Evolutionary conservation across 179 eudicot genomes (phyloP).

Genomic region (Nepenthes alata): DNA sequence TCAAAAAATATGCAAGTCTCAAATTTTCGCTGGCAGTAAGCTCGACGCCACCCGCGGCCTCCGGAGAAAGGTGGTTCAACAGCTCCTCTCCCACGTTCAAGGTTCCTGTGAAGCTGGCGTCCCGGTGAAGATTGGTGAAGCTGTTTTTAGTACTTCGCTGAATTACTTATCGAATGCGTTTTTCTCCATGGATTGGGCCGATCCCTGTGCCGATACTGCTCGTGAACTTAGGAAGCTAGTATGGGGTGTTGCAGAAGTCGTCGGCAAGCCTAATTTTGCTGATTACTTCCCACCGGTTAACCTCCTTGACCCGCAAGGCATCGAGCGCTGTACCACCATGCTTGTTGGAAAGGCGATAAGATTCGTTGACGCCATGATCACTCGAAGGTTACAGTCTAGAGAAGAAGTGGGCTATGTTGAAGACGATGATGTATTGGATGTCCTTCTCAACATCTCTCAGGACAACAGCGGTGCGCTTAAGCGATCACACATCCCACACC

Average conservation of each 20-base stretch:
- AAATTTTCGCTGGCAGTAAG: constrained; percentile 8
- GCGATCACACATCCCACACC: background rate
- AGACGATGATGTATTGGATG: background rate
- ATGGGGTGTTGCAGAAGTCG: constrained; percentile 12
- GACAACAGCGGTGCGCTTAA: background rate
- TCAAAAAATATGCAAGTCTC: constrained; percentile 10
- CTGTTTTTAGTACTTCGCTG: constrained; percentile 10
- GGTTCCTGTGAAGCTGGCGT: background rate
- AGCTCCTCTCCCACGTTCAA: constrained; percentile 4
- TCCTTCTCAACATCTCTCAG: background rate
- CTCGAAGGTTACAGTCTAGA: background rate
- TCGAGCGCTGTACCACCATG: background rate
- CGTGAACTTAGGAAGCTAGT: constrained; percentile 20
- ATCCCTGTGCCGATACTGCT: constrained; percentile 8
- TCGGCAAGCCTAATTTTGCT: constrained; percentile 17
- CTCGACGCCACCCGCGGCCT: constrained; percentile 11
- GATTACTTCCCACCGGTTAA: constrained; percentile 21
- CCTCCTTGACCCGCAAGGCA: constrained; percentile 20
- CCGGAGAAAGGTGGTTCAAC: constrained; percentile 9
- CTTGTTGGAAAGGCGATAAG: background rate
- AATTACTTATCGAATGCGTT: constrained; percentile 19
- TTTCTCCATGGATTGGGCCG: constrained; percentile 18
- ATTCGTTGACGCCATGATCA: background rate
- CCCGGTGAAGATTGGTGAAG: constrained; percentile 12
- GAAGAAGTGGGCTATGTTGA: background rate